phyloP scores from a whole-genome alignment of 78 protist genomes.

The Planoprotostelium fungivorum region DNA sequence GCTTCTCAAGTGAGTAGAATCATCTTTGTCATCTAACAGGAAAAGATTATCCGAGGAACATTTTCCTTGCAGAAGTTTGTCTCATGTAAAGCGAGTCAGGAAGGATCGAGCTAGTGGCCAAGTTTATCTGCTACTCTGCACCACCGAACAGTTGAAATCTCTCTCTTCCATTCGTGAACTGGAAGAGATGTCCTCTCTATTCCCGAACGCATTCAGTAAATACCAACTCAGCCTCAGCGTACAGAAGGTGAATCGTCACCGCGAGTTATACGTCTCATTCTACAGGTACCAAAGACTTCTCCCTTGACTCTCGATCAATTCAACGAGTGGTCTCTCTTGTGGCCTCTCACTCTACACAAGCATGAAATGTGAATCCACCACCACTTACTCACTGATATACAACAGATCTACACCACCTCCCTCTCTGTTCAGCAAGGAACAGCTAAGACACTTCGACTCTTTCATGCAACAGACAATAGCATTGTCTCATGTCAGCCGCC shows the following conservation, averaged over 20 bases:
- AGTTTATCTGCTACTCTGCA: neutral
- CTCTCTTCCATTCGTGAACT: too few species aligned
- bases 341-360: neutral
- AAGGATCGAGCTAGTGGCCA: neutral
- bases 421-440: neutral
- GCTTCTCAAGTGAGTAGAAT: neutral
- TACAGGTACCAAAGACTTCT: neutral
- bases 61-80: neutral
- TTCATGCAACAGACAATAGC: neutral
- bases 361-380: neutral
- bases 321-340: neutral
- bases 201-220: neutral
- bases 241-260: neutral
- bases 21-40: neutral
- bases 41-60: neutral
- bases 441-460: neutral
- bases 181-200: neutral
- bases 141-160: neutral
- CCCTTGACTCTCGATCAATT: neutral
- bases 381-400: neutral
- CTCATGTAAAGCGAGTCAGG: neutral
- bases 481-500: neutral
- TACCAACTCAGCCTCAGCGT: neutral
- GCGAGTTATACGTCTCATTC: neutral
- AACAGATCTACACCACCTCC: neutral